These are phyloP conservation scores for Jacaranda copaia DNA, from an alignment of 257 asterid genomes.

Conservation along the genomic window DNA sequence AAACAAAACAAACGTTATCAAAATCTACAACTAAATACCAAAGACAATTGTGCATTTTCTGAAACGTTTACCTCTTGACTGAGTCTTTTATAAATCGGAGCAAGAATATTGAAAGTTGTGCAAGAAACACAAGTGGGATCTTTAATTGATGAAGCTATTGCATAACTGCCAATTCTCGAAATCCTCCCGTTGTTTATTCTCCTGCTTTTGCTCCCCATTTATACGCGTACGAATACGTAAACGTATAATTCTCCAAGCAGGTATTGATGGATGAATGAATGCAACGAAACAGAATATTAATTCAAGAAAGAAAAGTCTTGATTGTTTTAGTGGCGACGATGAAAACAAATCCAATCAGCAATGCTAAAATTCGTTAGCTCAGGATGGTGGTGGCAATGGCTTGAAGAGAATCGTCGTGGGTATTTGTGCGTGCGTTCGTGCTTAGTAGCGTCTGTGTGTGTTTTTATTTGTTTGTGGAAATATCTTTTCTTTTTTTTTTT, in stretches of 20 bases:
- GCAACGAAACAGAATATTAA: background rate
- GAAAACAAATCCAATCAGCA: conserved; percentile 14
- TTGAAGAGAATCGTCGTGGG: conserved; percentile 12
- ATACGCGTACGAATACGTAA: background rate
- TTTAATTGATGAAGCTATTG: conserved; percentile 59
- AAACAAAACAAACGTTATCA: background rate
- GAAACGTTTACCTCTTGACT: conserved; percentile 47
- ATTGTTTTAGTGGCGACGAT: conserved; percentile 9
- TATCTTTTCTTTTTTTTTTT: too few species aligned
- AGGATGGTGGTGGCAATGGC: conserved; percentile 22
- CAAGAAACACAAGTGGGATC: conserved; percentile 68
- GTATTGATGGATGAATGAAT: conserved; percentile 16
- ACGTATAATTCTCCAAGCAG: conserved; percentile 1
- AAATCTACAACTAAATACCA: background rate
- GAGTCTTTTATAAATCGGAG: conserved; percentile 74
- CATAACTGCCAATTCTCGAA: conserved; percentile 61
- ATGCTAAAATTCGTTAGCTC: background rate
- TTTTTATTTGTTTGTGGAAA: conserved; percentile 4
- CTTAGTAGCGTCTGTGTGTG: background rate
- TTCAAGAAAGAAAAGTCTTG: background rate
- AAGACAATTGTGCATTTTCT: background rate
- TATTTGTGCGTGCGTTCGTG: background rate
- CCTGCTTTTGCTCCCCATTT: conserved; percentile 53
- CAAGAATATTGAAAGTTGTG: conserved; percentile 75
- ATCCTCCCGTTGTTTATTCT: conserved; percentile 40